A percentile compares a stretch with the other conserved stretches of the same genome.
Conservation (phyloP, 805 yeast species). For the Phaffomyces opuntiae region DNA sequence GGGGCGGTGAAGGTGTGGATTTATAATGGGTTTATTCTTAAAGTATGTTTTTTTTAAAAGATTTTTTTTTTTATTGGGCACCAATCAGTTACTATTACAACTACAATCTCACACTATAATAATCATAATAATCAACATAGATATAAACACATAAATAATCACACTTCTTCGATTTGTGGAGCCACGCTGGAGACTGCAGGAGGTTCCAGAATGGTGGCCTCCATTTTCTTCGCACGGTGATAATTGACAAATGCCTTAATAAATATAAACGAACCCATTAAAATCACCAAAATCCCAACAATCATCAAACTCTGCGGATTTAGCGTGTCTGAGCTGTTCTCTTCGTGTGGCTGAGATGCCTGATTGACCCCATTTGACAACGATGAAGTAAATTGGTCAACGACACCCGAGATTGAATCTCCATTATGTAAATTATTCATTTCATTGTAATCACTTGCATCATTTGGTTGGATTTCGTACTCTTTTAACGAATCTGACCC, state of each 20-base stretch:
- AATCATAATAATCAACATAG: too few species aligned
- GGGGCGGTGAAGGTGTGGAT: too few species aligned
- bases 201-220: slow-evolving; percentile 49
- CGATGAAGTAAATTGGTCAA: slow-evolving; percentile 20
- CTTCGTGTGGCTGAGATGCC: slow-evolving; percentile 3
- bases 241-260: slow-evolving; percentile 68
- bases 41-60: background rate
- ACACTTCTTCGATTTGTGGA: slow-evolving; percentile 3
- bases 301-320: slow-evolving; percentile 18
- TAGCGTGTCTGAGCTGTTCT: too few species aligned
- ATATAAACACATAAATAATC: background rate
- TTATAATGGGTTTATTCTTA: background rate
- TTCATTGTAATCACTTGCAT: slow-evolving; percentile 40
- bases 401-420: slow-evolving; percentile 16
- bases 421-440: too few species aligned
- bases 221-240: slow-evolving; percentile 70
- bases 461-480: slow-evolving; percentile 41
- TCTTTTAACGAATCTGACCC: slow-evolving; percentile 19
- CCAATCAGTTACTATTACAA: too few species aligned
- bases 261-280: slow-evolving; percentile 61
- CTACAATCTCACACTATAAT: too few species aligned
- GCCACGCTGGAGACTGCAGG: slow-evolving; percentile 14
- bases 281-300: slow-evolving; percentile 55
- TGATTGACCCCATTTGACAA: slow-evolving; percentile 17
- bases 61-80: too few species aligned